Percentiles rank a stretch among this genome's conserved stretches.
Conservation (phyloP, 2,329 filamentous ascomycete genomes). For the Talaromyces piceae region DNA sequence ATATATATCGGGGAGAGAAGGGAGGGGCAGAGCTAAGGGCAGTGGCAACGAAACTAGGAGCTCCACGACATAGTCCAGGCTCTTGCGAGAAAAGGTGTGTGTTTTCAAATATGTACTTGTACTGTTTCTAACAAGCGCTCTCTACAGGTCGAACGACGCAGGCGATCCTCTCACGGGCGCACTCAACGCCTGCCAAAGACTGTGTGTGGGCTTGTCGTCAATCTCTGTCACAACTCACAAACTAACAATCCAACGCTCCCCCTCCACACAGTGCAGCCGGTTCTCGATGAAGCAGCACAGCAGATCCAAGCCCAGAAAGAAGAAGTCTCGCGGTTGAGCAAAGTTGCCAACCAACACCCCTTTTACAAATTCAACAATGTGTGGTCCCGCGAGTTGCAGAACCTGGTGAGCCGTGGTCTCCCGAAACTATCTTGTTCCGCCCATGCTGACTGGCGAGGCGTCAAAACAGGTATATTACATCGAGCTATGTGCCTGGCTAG, state of each 20-base stretch:
- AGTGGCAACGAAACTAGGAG: constrained; percentile 40
- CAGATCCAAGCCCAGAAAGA: constrained; percentile 65
- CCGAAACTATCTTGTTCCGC: neutral
- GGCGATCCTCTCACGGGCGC: constrained; percentile 77
- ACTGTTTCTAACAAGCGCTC: neutral
- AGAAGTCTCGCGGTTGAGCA: constrained; percentile 61
- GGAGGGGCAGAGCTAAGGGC: neutral
- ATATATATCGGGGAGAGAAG: neutral
- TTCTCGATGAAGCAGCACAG: constrained; percentile 62
- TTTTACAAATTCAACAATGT: constrained; percentile 97
- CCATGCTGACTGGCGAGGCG: neutral
- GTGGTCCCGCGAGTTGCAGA: constrained; percentile 80
- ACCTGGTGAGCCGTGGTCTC: constrained; percentile 50
- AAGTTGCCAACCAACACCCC: constrained; percentile 73
- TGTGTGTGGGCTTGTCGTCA: constrained; percentile 38
- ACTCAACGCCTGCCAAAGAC: constrained; percentile 68
- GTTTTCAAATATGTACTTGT: neutral
- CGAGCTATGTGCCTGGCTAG: constrained; percentile 66
- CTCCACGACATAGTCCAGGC: constrained; percentile 73
- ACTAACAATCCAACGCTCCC: neutral
- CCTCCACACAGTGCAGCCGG: constrained; percentile 50
- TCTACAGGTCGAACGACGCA: constrained; percentile 64
- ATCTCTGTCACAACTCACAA: neutral
- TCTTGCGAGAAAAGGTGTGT: constrained; percentile 65
- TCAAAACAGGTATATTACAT: constrained; percentile 48